Evolutionary conservation across 768 basidiomycete genomes (phyloP), one percentile per base, ranked within the genome.

Genomic region (Mrakia frigida): DNA sequence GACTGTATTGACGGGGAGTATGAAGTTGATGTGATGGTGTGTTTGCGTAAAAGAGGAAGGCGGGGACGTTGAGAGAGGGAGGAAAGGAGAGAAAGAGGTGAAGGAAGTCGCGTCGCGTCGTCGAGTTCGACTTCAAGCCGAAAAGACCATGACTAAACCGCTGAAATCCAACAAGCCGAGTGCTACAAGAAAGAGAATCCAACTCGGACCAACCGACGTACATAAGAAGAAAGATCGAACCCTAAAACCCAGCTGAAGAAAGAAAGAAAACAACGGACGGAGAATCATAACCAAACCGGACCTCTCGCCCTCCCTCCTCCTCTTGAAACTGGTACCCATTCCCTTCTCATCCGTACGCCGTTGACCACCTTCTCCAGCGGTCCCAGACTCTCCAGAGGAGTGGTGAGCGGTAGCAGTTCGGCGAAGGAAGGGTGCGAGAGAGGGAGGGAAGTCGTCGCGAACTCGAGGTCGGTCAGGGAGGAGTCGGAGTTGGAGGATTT

Each of bases 331-430:
- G 5, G 46, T 0, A 68, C 65, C 65, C 65, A 68, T 25, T 68
- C 65, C 37, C 65, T 68, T 25, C 65, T 43, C 65, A 68, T 68
- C 37, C 65, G 18, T 21, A 68, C 65, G 18, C 65, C 65, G 35
- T 68, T 39, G 1, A 68, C 39, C 14, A 68, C 25, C 39, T 68
- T 68, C 37, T 68, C 65, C 16, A 35, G 10, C 6, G 65, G 65
- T 1, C 37, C 25, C 9, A 68, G 37, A 16, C 21, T 41, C 25
- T 68, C 65, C 39, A 25, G 25, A 2, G 35, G 65, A 39, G 18
- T 23, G 2, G 65, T 18, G 14, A 68, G 37, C 9, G 65, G 65
- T 16, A 68, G 37, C 18, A 68, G 25, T 37, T 68, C 33, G 13
- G n/a, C 65, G 65, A 68, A 39, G 21, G 65, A 21, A 18, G 21